A percentile compares a stretch with the other conserved stretches of the same genome.
These are phyloP conservation scores for Paramecium sonneborni DNA, from an alignment of 73 alveolate genomes.

Conservation along the genomic window DNA sequence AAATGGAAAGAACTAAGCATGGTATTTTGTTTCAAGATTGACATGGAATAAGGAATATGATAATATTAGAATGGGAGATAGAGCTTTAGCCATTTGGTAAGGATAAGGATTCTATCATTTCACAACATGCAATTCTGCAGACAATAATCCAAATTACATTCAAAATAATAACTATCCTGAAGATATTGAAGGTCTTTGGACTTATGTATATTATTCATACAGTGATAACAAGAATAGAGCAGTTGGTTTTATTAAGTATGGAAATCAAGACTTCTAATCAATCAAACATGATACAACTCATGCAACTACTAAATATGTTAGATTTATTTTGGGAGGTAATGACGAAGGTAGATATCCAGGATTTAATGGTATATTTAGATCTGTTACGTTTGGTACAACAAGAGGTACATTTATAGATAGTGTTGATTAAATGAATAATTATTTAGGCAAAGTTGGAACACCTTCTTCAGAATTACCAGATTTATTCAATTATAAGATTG, in stretches of 20 bases:
- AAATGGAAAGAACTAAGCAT: conserved; percentile 42
- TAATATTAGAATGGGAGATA: conserved; percentile 58
- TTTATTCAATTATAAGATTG: background rate
- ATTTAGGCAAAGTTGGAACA: conserved; percentile 18
- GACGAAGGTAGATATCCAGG: conserved; percentile 53
- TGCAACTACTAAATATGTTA: conserved; percentile 42
- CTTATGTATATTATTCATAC: conserved; percentile 53
- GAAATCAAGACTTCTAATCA: conserved; percentile 27
- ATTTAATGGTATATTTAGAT: conserved; percentile 35
- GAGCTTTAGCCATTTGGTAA: conserved; percentile 53
- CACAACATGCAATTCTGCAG: conserved; percentile 9
- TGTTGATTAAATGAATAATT: background rate
- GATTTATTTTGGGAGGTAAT: conserved; percentile 55
- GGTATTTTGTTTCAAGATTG: conserved; percentile 49
- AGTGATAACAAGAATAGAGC: conserved; percentile 8
- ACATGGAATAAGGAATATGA: conserved; percentile 25
- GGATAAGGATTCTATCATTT: conserved; percentile 61
- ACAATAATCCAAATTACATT: conserved; percentile 8
- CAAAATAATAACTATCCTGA: conserved; percentile 43
- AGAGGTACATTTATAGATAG: conserved; percentile 8
- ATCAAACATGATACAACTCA: conserved; percentile 38
- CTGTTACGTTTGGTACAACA: conserved; percentile 39
- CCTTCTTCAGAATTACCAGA: conserved; percentile 12
- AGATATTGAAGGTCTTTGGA: conserved; percentile 64
- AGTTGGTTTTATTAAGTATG: conserved; percentile 44